Evolutionary conservation across 768 basidiomycete species (phyloP).

Genomic region (Chalciporus chontae): DNA sequence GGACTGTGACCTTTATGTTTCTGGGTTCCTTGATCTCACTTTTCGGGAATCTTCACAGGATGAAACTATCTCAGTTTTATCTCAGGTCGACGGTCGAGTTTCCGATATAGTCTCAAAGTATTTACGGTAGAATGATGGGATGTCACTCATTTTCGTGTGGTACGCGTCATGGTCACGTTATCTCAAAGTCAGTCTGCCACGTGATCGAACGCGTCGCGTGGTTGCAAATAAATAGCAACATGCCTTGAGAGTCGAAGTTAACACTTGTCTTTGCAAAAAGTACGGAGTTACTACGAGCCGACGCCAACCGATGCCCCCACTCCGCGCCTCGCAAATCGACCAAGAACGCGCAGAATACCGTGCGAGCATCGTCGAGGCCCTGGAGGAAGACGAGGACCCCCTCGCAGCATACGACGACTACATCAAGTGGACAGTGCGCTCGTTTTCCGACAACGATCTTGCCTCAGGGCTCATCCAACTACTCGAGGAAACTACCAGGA

Average conservation of each 20-base stretch:
- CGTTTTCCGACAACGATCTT: conserved; percentile 66
- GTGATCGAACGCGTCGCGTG: conserved; percentile 32
- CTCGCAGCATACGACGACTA: conserved; percentile 83
- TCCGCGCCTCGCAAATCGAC: conserved; percentile 26
- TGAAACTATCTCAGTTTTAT: conserved; percentile 20
- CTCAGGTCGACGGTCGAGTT: conserved; percentile 20
- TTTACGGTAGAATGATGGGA: background rate
- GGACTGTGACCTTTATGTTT: background rate
- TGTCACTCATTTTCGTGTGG: background rate
- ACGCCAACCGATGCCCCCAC: conserved; percentile 22
- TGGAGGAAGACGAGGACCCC: conserved; percentile 80
- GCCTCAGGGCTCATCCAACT: conserved; percentile 75
- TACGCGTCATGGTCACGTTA: background rate
- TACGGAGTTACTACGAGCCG: background rate
- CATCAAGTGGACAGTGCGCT: conserved; percentile 84
- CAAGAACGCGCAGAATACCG: conserved; percentile 32
- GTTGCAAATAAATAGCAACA: conserved; percentile 14
- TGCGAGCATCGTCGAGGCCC: conserved; percentile 45
- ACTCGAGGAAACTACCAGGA: conserved; percentile 77
- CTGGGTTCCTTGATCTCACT: background rate
- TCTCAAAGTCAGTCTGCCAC: conserved; percentile 9
- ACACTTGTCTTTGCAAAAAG: background rate
- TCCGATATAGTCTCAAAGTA: conserved; percentile 15
- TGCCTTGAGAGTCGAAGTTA: too few relatives aligned
- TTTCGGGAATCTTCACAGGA: conserved; percentile 7